Evolutionary conservation across 1,284 basidiomycete genomes (phyloP).

Genomic region (Ceratobasidium sp.): DNA sequence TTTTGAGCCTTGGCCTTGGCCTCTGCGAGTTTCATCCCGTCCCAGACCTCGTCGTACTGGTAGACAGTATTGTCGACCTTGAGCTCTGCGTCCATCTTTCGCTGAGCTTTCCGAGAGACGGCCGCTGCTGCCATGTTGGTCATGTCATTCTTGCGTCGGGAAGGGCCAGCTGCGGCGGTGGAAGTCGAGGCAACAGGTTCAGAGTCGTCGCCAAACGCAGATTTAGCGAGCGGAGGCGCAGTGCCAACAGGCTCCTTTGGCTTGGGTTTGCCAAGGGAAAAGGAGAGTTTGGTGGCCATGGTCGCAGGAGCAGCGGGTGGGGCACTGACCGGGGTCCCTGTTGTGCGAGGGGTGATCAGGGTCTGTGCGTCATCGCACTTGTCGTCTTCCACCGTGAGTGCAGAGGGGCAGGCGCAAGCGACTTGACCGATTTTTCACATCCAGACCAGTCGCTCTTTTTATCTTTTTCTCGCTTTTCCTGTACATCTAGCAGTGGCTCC

Average conservation of each 20-base stretch:
- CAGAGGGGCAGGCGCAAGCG: background rate
- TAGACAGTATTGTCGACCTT: conserved; percentile 66
- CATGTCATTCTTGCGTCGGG: conserved; percentile 31
- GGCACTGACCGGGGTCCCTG: conserved; percentile 2
- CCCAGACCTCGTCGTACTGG: conserved; percentile 97
- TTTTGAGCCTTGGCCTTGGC: conserved; percentile 74
- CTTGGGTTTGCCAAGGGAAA: conserved; percentile 32
- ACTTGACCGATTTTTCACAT: background rate
- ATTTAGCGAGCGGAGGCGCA: conserved; percentile 9
- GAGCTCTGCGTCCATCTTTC: conserved; percentile 30
- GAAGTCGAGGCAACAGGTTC: background rate
- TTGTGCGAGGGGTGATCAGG: conserved; percentile 20
- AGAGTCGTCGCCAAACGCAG: conserved; percentile 16
- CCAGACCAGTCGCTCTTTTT: background rate
- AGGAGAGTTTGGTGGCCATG: conserved; percentile 35
- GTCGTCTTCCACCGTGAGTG: conserved; percentile 35
- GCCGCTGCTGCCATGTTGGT: conserved; percentile 27
- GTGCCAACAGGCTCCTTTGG: conserved; percentile 13
- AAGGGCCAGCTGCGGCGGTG: background rate
- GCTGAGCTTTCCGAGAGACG: conserved; percentile 24
- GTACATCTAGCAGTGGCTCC: background rate
- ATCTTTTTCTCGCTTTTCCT: too few relatives aligned
- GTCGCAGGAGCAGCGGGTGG: background rate
- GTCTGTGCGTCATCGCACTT: background rate
- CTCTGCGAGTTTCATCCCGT: conserved; percentile 91